phyloP scores from a whole-genome alignment of 2,329 filamentous ascomycete genomes.

The Calonectria hawksworthii region DNA sequence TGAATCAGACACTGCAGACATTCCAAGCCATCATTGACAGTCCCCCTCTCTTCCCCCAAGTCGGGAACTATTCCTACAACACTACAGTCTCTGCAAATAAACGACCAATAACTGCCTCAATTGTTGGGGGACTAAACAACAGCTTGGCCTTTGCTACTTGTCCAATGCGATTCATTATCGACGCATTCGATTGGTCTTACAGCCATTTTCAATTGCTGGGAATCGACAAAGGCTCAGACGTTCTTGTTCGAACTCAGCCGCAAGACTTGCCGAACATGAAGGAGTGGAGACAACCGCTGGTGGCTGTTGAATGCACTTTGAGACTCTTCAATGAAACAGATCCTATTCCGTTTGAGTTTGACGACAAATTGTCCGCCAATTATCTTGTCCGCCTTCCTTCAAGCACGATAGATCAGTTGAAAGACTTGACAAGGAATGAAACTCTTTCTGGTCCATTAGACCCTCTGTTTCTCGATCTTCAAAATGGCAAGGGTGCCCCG shows the following conservation, averaged over 20 bases:
- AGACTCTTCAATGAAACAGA: neutral
- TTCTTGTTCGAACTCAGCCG: neutral
- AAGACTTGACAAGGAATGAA: neutral
- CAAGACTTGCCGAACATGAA: neutral
- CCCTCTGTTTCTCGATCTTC: neutral
- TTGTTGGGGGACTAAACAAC: neutral
- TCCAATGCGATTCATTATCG: neutral
- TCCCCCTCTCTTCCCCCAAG: neutral
- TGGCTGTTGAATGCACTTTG: neutral
- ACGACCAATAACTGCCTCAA: neutral
- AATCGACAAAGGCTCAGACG: neutral
- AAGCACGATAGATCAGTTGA: neutral
- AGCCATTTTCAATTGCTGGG: neutral
- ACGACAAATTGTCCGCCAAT: neutral
- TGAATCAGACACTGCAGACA: neutral
- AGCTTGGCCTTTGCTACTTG: neutral
- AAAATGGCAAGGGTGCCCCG: neutral
- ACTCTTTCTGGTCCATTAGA: neutral
- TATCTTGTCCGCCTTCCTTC: neutral
- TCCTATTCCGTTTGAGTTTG: neutral
- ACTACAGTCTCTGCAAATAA: neutral
- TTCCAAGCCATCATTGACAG: neutral
- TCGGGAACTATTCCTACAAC: neutral
- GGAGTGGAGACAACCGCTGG: neutral
- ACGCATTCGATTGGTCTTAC: neutral